Base-by-base conservation (phyloP, 225 moss, liverwort and hornwort genomes). In the Polytrichum commune region DNA sequence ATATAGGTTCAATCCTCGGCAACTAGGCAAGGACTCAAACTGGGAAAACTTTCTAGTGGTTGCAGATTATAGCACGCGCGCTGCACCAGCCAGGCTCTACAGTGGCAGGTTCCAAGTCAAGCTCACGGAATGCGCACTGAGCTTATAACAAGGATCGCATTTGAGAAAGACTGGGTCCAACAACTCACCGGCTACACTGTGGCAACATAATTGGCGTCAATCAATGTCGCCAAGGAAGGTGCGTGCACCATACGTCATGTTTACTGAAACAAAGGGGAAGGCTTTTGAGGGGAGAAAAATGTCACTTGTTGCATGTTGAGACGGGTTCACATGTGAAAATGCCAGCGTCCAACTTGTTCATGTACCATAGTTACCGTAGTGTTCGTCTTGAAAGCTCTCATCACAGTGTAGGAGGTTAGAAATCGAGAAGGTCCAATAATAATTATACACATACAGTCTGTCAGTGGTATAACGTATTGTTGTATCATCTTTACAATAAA, bases 401-500 rank as follows among this genome's bases (percentile, higher is more conserved):
- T 72, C 55, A 73, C 55, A 71, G 73, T 24, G 22, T 23, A 18
- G 62, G 27, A 63, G 62, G 24, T 63, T 63, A 74, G 69, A 3
- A 46, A 46, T 46, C 46, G 46, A 26, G 26, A 71, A 79, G 35
- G 76, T 77, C 68, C 63, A 62, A 22, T 55, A 76, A 73, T 71
- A 76, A 74, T 83, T 69, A 29, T 80, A 68, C 60, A 72, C 25
- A 46, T 46, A 46, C 46, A 13, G 13, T 46, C 46, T 46, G 46
- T 46, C 46, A 76, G 54, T 81, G 78, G 69, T 86, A 73, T 73
- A 58, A 65, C 73, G 23, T 65, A 73, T 66, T 56, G 73, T 73
- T 73, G 55, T 73, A 79, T 64, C 81, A 69, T 69, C 71, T 69
- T 69, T 72, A 72, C 72, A 87, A 87, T 87, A 87, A 87, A 66